Percentiles rank a stretch among this genome's conserved stretches.
These are phyloP conservation scores for Magnaporthiopsis rhizophila DNA, from an alignment of 2,329 filamentous ascomycete genomes.

Conservation along the genomic window DNA sequence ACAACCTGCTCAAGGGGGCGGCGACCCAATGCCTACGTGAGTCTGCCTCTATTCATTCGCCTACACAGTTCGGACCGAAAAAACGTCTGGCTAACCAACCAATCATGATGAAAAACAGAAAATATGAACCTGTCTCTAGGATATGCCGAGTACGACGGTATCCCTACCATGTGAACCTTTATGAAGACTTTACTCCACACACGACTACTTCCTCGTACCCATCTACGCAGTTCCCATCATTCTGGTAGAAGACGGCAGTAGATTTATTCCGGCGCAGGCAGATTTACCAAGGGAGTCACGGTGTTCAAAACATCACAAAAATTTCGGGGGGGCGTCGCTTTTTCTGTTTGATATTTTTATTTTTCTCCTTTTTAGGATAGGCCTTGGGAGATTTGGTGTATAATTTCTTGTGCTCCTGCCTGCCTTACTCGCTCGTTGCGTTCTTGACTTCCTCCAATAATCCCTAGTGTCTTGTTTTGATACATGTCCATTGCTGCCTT, in stretches of 20 bases:
- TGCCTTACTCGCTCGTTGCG: not conserved
- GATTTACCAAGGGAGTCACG: conserved; percentile 2
- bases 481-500: not conserved
- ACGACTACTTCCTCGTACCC: not conserved
- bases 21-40: conserved; percentile 86
- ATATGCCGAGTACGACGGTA: conserved; percentile 82
- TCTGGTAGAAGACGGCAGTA: conserved; percentile 2
- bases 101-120: conserved; percentile 39
- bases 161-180: conserved; percentile 45
- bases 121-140: conserved; percentile 93
- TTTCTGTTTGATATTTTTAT: not conserved
- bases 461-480: not conserved
- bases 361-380: not conserved
- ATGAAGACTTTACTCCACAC: conserved; percentile 1
- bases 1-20: conserved; percentile 89
- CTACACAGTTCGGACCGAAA: not conserved
- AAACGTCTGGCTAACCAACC: not conserved
- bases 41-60: conserved; percentile 21
- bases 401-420: not conserved
- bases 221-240: not conserved
- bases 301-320: conserved; percentile 1
- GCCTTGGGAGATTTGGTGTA: not conserved
- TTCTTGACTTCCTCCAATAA: not conserved
- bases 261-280: not conserved
- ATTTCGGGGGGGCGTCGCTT: not conserved